A percentile compares a stretch with the other conserved stretches of the same genome.
Evolutionary conservation across 2,329 filamentous ascomycete genomes (phyloP).

Genomic region (Fusarium torreyae): DNA sequence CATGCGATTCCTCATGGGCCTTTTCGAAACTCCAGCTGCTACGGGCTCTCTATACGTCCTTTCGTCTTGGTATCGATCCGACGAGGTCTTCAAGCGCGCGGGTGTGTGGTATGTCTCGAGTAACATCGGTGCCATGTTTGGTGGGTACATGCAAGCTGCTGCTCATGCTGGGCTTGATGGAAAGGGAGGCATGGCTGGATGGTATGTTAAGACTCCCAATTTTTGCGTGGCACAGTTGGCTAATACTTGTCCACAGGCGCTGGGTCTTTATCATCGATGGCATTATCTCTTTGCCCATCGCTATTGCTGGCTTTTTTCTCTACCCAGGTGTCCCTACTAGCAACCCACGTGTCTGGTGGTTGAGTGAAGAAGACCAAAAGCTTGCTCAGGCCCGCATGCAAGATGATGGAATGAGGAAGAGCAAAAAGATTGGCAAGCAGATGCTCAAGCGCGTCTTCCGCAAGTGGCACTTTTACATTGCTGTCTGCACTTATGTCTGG

Average conservation of each 20-base stretch:
- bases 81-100: slow-evolving; percentile 63
- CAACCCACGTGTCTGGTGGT: slow-evolving; percentile 46
- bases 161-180: slow-evolving; percentile 37
- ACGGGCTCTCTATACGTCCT: slow-evolving; percentile 51
- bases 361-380: slow-evolving; percentile 45
- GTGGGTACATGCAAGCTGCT: slow-evolving; percentile 41
- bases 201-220: slow-evolving; percentile 11
- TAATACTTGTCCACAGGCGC: slow-evolving; percentile 36
- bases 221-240: background rate
- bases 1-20: slow-evolving; percentile 40
- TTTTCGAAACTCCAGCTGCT: slow-evolving; percentile 40
- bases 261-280: slow-evolving; percentile 56
- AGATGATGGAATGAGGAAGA: slow-evolving; percentile 42
- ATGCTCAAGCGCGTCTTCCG: slow-evolving; percentile 49
- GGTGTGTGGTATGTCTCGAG: slow-evolving; percentile 63
- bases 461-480: slow-evolving; percentile 50
- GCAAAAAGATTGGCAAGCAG: slow-evolving; percentile 43
- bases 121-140: slow-evolving; percentile 39
- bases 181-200: slow-evolving; percentile 37
- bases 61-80: slow-evolving; percentile 54
- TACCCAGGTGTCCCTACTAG: slow-evolving; percentile 49
- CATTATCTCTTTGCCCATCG: slow-evolving; percentile 48
- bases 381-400: slow-evolving; percentile 47
- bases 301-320: slow-evolving; percentile 48
- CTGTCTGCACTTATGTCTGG: slow-evolving; percentile 44